Evolutionary conservation across 371 early-diverging fungal genomes (phyloP), one percentile per base, ranked within the genome.

Genomic region (Synchytrium microbalum): DNA sequence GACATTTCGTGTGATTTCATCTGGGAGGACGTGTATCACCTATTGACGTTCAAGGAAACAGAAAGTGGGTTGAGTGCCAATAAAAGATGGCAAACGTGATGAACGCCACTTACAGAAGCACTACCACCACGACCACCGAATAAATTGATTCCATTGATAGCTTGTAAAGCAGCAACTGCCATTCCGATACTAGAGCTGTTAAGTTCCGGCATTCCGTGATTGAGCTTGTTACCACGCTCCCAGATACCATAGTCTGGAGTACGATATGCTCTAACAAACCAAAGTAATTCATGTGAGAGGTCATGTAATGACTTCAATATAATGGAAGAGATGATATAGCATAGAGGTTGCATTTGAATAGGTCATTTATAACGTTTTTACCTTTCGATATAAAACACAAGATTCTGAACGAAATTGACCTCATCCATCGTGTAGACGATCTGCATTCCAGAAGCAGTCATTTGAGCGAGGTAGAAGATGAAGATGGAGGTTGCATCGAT

Each of bases 201-300:
- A 60, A 93, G 67, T 71, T 93, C 93, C 1, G 92, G 89, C 56
- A 84, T 77, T 23, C 92, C 93, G 71, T 91, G 91, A 69, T 93
- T 93, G 58, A 84, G 82, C 73, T 93, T 93, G 75, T 92, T 87
- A 58, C 93, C 93, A 51, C 93, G 79, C 69, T 93, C 93, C 93
- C 93, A 92, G 60, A 90, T 87, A 26, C 92, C 92, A 72, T 88
- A 92, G 63, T 93, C 93, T 1, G 92, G 92, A 0, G 92, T 92
- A 58, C 89, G 80, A 70, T 84, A 77, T 5, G 38, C 57, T 25
- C 67, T 32, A 61, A 57, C 25, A 59, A 66, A 2, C 66, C 67
- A 65, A 58, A 54, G 60, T 0, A 25, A 27, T 2, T 61, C 13
- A 56, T 24, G 29, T 26, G 24, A 13, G 8, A 56, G 13, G 13